These are phyloP conservation scores for Yamadazyma tumulicola DNA, from an alignment of 805 yeast species.

Conservation along the genomic window DNA sequence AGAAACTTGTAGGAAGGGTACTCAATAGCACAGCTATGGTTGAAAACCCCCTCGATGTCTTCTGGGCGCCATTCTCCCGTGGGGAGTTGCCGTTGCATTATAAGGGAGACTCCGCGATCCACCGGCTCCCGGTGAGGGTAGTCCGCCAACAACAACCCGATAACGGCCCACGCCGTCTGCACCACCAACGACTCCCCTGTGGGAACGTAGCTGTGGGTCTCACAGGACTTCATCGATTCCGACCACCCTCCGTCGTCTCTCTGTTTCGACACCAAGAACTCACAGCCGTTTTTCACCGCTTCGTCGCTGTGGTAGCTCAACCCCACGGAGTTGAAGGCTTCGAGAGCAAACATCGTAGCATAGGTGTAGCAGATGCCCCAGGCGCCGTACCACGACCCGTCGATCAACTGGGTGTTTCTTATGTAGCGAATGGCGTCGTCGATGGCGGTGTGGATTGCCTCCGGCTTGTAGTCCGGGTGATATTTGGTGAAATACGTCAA, in stretches of 20 bases:
- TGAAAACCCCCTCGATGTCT: conserved; percentile 92
- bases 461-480: conserved; percentile 58
- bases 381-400: conserved; percentile 97
- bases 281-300: conserved; percentile 73
- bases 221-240: conserved; percentile 88
- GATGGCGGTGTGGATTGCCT: conserved; percentile 68
- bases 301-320: conserved; percentile 58
- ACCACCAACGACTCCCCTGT: conserved; percentile 65
- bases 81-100: conserved; percentile 61
- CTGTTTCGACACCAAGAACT: conserved; percentile 73
- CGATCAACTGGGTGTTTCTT: conserved; percentile 58
- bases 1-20: conserved; percentile 89
- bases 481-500: conserved; percentile 70
- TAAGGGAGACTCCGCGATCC: conserved; percentile 55
- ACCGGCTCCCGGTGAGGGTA: conserved; percentile 71
- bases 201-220: conserved; percentile 71
- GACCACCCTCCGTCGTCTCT: conserved; percentile 96
- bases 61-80: conserved; percentile 88
- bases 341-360: conserved; percentile 97
- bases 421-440: conserved; percentile 72
- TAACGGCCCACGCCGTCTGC: conserved; percentile 90
- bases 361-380: conserved; percentile 98
- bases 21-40: conserved; percentile 87
- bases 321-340: conserved; percentile 76
- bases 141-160: conserved; percentile 74